Evolutionary conservation across 371 early-diverging fungal species (phyloP).

Genomic region (Apophysomyces variabilis): DNA sequence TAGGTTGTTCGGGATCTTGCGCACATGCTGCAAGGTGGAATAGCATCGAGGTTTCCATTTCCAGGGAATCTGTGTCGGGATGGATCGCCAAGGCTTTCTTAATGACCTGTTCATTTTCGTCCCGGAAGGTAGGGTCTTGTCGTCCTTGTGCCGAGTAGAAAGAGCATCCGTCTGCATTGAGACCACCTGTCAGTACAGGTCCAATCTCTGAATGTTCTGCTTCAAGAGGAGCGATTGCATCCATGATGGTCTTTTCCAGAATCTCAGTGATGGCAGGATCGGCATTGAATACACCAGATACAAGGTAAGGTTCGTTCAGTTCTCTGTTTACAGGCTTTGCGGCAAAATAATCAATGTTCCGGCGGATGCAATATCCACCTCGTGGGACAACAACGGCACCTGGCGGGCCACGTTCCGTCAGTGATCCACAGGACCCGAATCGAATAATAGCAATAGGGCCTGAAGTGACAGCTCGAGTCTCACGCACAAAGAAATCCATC

Average conservation of each 20-base stretch:
- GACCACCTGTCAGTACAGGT: slow-evolving; percentile 70
- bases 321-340: slow-evolving; percentile 36
- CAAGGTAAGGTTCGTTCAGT: slow-evolving; percentile 60
- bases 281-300: slow-evolving; percentile 67
- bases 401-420: slow-evolving; percentile 58
- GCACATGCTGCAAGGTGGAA: slow-evolving; percentile 80
- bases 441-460: slow-evolving; percentile 87
- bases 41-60: slow-evolving; percentile 93
- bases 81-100: slow-evolving; percentile 48
- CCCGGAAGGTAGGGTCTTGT: slow-evolving; percentile 75
- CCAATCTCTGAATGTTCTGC: slow-evolving; percentile 35
- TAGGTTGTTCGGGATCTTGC: slow-evolving; percentile 44
- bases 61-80: slow-evolving; percentile 74
- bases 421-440: slow-evolving; percentile 91
- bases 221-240: slow-evolving; percentile 31
- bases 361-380: slow-evolving; percentile 72
- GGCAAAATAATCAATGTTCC: slow-evolving; percentile 81
- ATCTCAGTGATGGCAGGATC: slow-evolving; percentile 61
- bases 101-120: slow-evolving; percentile 75
- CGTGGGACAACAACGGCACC: slow-evolving; percentile 82
- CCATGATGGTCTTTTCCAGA: slow-evolving; percentile 43
- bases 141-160: slow-evolving; percentile 95
- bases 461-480: slow-evolving; percentile 82
- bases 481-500: slow-evolving; percentile 96
- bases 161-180: slow-evolving; percentile 87